Base-by-base conservation (phyloP, 108 stramenopile genomes). In the Pseudonitzschia delicatissima region DNA sequence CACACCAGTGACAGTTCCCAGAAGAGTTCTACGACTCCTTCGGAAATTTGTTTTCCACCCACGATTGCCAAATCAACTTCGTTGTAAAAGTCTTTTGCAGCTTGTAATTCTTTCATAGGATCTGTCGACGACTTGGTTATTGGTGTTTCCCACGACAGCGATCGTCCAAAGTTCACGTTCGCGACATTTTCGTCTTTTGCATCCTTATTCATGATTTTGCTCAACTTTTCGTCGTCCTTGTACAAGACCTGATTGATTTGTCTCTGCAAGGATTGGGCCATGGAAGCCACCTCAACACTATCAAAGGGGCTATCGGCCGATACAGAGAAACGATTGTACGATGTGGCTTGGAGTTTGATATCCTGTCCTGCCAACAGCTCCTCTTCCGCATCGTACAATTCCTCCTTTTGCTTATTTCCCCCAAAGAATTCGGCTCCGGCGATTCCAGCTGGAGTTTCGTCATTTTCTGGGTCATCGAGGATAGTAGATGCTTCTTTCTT, bases 1-100 rank as follows among this genome's bases (percentile, higher is more conserved):
- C 91, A 92, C n/a, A 79, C 67, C 21, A 82, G 65, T 25, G 87
- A 83, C 31, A 92, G 64, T 49, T 87, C 85, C 91, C 91, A 92
- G 57, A 76, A 66, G 27, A 89, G 45, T 44, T 80, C 69, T 11
- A 82, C 51, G 3, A 50, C 33, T 23, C 44, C 45, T 25, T 64
- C 77, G 13, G 45, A 25, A 25, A 81, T 33, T 25, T 75, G 65
- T 48, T 66, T 73, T 57, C 76, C 91, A 29, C 80, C 62, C 0
- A 83, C 61, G 51, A 92, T 76, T 34, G 91, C 91, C 34, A 89
- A 66, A 69, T 92, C 88, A 32, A 92, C 57, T 21, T 67, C 66
- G 9, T 81, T 75, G 72, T 87, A 92, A 67, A 87, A 88, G 6
- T 72, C 44, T 42, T 77, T 65, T 25, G 88, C 80, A 27, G 63